Evolutionary conservation across 1,284 basidiomycete genomes (phyloP), one percentile per base, ranked within the genome.

Genomic region (Tranzscheliella williamsii): DNA sequence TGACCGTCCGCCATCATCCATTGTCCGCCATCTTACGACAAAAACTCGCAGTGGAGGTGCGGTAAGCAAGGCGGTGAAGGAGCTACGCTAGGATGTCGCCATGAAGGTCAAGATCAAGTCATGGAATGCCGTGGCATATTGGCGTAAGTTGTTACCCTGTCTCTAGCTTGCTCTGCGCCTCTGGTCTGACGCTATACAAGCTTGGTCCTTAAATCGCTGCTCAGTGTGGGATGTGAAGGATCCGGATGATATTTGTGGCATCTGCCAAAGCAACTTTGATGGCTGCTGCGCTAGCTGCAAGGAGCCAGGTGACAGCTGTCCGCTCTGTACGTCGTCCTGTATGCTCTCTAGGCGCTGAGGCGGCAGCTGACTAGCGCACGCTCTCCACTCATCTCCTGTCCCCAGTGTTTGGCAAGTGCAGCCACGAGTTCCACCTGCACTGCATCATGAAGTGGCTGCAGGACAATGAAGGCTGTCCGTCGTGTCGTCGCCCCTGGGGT

Each of bases 241-340:
- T 41, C 71, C 70, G 16, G 74, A 77, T 42, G 75, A 76, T 27
- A 70, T 77, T 22, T 77, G 75, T 45, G 75, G 75, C 31, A 77
- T 77, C 42, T 77, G 75, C 44, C 75, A 76, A 29, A 74, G 71
- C 61, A 63, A 70, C 53, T 77, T 77, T 54, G 75, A 77, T 35
- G 75, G 71, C 24, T 66, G 67, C 29, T 77, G 75, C 31, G 73
- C 69, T 24, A 67, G 56, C 16, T 77, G 75, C 53, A 67, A 67
- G 38, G 72, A 72, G 30, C 71, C 72, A 0, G 75, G 75, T 18
- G 74, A 76, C 24, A 58, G 57, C 23, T 74, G 72, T 48, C 72
- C 72, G 15, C 41, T 74, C 1, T 22, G 70, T 72, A 50, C 55
- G 71, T 67, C 13, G 0, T 18, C 8, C 24, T 30, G 17, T 7